Base-by-base conservation (phyloP, 306 rosid species). In the Potentilla sterilis region DNA sequence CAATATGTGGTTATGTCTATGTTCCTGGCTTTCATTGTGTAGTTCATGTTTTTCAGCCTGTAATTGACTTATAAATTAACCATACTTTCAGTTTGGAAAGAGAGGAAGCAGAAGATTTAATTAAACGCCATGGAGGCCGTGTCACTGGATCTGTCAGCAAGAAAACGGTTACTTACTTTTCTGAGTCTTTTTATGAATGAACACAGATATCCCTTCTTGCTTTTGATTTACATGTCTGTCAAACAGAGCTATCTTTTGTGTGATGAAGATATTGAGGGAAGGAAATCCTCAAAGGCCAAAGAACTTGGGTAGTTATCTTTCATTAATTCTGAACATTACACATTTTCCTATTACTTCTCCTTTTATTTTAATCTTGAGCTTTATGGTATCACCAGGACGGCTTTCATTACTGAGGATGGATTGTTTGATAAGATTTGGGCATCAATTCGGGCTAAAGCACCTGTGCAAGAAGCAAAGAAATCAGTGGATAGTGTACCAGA, bases 61-160 rank as follows among this genome's bases (percentile, higher is more conserved):
- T 59, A 78, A 69, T 57, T 75, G 47, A 75, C 72, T 76, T 62
- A 13, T 66, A 61, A 13, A 65, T 49, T 65, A 41, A 75, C 70
- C 79, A 24, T 67, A 44, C 38, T 81, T 77, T 37, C 86, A 95
- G 99, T 84, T 83, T 95, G 92, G 99, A 95, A 77, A 89, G 97
- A 77, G 98, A 95, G 80, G 99, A 95, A 84, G 97, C 97, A 24
- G 99, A 95, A 86, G 97, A 89, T 87, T 89, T 95, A 85, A 92
- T 95, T 67, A 95, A 95, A 83, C 86, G 97, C 68, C 97, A 95
- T 63, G 93, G 97, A 72, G 99, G 97, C 48, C 96, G 99, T 74
- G 83, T 95, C 72, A 95, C 99, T 55, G 96, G 92, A 85, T 92
- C 97, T 75, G 75, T 95, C 86, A 95, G 99, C 97, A 95, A 92